phyloP scores from a whole-genome alignment of 805 yeast species.

The Myxozyma udenii region DNA sequence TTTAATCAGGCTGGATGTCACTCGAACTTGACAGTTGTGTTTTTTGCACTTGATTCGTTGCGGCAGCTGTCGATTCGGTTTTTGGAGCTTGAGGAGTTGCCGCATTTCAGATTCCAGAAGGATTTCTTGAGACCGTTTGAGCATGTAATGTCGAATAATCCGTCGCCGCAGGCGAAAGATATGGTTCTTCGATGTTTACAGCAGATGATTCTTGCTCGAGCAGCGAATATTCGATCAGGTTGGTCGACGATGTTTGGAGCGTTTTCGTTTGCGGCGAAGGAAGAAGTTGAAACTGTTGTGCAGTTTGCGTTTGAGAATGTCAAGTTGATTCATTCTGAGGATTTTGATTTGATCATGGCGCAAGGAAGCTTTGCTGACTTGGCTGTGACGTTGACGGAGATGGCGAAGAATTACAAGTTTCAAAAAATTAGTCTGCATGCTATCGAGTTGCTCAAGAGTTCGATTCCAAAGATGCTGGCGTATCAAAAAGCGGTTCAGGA shows the following conservation, averaged over 20 bases:
- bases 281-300: slow-evolving; percentile 55
- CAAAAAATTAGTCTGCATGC: slow-evolving; percentile 81
- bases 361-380: slow-evolving; percentile 69
- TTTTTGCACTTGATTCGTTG: slow-evolving; percentile 89
- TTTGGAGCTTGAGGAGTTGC: slow-evolving; percentile 86
- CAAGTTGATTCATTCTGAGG: slow-evolving; percentile 57
- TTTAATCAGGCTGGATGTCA: slow-evolving; percentile 84
- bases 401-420: slow-evolving; percentile 78
- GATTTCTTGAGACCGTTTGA: slow-evolving; percentile 91
- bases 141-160: slow-evolving; percentile 66
- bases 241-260: slow-evolving; percentile 88
- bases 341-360: slow-evolving; percentile 57
- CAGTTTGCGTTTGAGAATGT: slow-evolving; percentile 61
- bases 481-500: slow-evolving; percentile 21
- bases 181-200: slow-evolving; percentile 87
- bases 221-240: slow-evolving; percentile 77
- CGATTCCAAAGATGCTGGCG: slow-evolving; percentile 59
- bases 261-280: slow-evolving; percentile 68
- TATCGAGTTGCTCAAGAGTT: slow-evolving; percentile 63
- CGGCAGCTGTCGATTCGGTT: slow-evolving; percentile 91
- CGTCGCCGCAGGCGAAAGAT: slow-evolving; percentile 68
- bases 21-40: slow-evolving; percentile 68
- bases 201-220: slow-evolving; percentile 76
- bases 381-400: slow-evolving; percentile 70
- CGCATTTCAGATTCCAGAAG: slow-evolving; percentile 93